A percentile compares a stretch with the other conserved stretches of the same genome.
Evolutionary conservation across 2,329 filamentous ascomycete genomes (phyloP).

Genomic region (Camptophora hylomeconis): DNA sequence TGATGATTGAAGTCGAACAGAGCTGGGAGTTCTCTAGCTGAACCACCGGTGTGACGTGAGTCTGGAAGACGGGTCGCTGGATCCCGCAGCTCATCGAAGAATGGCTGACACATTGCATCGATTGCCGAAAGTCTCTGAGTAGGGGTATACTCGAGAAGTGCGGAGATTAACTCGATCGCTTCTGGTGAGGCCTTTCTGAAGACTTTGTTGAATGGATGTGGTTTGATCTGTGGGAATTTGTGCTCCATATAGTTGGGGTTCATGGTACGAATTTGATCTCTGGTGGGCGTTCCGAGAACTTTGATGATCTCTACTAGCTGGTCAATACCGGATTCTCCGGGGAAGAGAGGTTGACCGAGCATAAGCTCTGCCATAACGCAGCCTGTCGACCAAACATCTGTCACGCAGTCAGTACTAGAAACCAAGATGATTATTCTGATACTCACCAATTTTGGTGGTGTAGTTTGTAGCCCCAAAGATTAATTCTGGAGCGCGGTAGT

Average conservation of each 20-base stretch:
- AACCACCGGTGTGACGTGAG: slow-evolving; percentile 74
- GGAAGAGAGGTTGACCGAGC: slow-evolving; percentile 95
- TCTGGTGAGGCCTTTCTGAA: slow-evolving; percentile 91
- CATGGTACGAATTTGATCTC: slow-evolving; percentile 98
- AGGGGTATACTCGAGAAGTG: slow-evolving; percentile 89
- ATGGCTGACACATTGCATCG: slow-evolving; percentile 95
- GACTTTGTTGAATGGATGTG: slow-evolving; percentile 97
- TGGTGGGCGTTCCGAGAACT: slow-evolving; percentile 87
- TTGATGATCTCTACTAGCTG: slow-evolving; percentile 99
- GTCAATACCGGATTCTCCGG: slow-evolving; percentile 95
- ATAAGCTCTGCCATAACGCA: slow-evolving; percentile 99
- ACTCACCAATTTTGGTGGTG: slow-evolving; percentile 96
- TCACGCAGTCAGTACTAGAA: slow-evolving; percentile 5
- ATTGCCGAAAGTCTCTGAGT: slow-evolving; percentile 88
- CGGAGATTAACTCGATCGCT: slow-evolving; percentile 89
- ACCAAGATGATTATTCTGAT: background rate
- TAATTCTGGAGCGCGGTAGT: slow-evolving; percentile 94
- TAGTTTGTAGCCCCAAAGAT: slow-evolving; percentile 99
- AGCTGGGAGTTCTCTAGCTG: slow-evolving; percentile 66
- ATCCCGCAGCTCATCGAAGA: slow-evolving; percentile 94
- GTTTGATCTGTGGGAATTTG: slow-evolving; percentile 99
- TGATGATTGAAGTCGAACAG: slow-evolving; percentile 92
- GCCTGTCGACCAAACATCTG: slow-evolving; percentile 98
- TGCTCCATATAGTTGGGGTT: slow-evolving; percentile 99
- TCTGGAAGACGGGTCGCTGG: slow-evolving; percentile 85